Evolutionary conservation across 352 stramenopile genomes (phyloP).

Genomic region (Phytophthora fragariae): DNA sequence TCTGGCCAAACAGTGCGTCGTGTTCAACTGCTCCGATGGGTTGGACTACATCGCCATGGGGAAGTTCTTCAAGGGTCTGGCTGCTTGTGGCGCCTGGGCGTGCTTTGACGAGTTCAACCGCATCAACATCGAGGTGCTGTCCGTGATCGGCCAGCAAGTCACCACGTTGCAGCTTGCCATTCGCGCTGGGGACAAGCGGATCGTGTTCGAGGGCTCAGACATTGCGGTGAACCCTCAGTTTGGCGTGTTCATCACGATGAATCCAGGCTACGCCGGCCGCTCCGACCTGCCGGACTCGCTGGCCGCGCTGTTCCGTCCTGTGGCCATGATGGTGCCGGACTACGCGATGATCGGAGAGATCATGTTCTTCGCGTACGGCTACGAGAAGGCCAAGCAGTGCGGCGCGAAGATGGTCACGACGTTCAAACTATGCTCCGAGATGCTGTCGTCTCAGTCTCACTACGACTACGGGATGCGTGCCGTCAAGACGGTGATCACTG

Average conservation of each 20-base stretch:
- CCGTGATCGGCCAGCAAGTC: constrained; percentile 87
- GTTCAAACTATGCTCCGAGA: constrained; percentile 96
- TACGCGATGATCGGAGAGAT: constrained; percentile 97
- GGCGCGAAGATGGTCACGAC: constrained; percentile 97
- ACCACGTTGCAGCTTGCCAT: constrained; percentile 91
- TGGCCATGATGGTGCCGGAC: constrained; percentile 98
- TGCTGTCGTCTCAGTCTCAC: constrained; percentile 94
- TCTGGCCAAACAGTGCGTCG: constrained; percentile 95
- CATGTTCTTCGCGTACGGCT: constrained; percentile 97
- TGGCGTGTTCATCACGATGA: constrained; percentile 97
- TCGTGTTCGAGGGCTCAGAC: constrained; percentile 95
- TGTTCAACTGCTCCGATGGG: constrained; percentile 96
- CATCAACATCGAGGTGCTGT: constrained; percentile 95
- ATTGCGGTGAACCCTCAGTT: constrained; percentile 95
- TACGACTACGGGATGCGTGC: constrained; percentile 98
- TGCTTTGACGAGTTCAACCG: constrained; percentile 98
- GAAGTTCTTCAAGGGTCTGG: constrained; percentile 94
- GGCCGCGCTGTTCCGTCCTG: constrained; percentile 94
- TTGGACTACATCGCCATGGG: constrained; percentile 96
- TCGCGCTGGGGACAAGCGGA: constrained; percentile 84
- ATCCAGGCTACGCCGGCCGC: constrained; percentile 94
- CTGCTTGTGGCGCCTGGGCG: constrained; percentile 93
- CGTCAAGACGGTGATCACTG: constrained; percentile 96
- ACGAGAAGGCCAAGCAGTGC: constrained; percentile 93
- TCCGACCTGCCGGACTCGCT: constrained; percentile 96